Base-by-base conservation (phyloP, 2,329 filamentous ascomycete genomes). In the Cladosporium colombiae region DNA sequence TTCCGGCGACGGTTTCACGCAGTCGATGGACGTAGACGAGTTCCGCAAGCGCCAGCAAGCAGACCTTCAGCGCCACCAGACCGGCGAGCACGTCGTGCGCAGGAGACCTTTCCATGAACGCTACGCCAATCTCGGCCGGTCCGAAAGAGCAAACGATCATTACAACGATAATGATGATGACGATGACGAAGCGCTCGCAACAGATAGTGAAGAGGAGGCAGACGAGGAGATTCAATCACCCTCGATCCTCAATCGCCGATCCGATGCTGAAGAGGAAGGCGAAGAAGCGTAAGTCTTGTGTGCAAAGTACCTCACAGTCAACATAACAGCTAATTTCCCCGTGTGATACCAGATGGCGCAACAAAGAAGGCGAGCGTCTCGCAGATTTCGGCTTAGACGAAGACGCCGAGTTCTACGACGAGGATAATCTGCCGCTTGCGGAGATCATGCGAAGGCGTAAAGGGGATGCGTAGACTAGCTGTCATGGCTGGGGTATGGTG, bases 361-460 rank as follows among this genome's bases (percentile, higher is more conserved):
- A 93, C 70, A 83, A 86, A 0, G 91, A 94, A 62, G 91, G 91
- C 1, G 90, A 94, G 73, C 82, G 87, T 37, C 78, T 95, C 59
- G 82, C 85, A 50, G 91, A 95, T 72, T 95, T 89, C 73, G 91
- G 91, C 1, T 91, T 95, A 0, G 91, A 94, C 70, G 90, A 92
- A 72, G 89, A 91, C 16, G 85, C 84, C 0, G 89, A 92, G 68
- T 88, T 88, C 56, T 86, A 87, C 31, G 83, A 87, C 70, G 86
- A 88, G 68, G 87, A 89, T 67, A 63, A 63, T 27, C 79, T 94
- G 16, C 91, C 91, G 0, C 78, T 94, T 49, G 87, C 85, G 4
- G 88, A 92, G 74, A 72, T 94, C 16, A 77, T 93, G 53, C 80
- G 86, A 57, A 80, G 87, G 68, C 79, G 87, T 68, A 85, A 71